These are phyloP conservation scores for Irpex lacteus DNA, from an alignment of 1,284 basidiomycete species.

Conservation along the genomic window DNA sequence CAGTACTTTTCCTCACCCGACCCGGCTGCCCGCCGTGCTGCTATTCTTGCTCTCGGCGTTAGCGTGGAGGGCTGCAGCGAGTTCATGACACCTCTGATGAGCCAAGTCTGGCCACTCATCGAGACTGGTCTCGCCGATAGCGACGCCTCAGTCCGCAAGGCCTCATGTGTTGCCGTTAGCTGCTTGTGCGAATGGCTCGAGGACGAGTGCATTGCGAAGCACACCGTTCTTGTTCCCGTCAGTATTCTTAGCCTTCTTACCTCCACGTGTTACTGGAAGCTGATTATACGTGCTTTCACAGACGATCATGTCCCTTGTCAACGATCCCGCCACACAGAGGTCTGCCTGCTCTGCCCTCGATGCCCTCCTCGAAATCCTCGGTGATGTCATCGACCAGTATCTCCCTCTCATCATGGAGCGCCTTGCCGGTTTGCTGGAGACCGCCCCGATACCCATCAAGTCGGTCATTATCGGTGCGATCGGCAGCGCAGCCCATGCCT, in stretches of 20 bases:
- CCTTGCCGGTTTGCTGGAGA: conserved; percentile 85
- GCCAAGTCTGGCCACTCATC: conserved; percentile 92
- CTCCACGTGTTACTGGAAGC: conserved; percentile 5
- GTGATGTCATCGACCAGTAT: conserved; percentile 89
- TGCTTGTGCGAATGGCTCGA: conserved; percentile 98
- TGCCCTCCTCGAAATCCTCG: conserved; percentile 93
- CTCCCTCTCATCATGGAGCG: conserved; percentile 95
- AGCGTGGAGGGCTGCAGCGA: conserved; percentile 98
- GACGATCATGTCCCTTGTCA: conserved; percentile 89
- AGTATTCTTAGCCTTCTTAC: conserved; percentile 27
- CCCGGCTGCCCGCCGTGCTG: conserved; percentile 81
- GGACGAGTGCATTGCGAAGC: conserved; percentile 87
- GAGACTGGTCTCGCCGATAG: conserved; percentile 86
- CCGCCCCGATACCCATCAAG: conserved; percentile 85
- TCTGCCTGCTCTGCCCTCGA: conserved; percentile 96
- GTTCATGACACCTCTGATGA: conserved; percentile 94
- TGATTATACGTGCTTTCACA: conserved; percentile 25
- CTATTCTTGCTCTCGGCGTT: conserved; percentile 95
- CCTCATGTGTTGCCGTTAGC: conserved; percentile 92
- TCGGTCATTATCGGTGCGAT: conserved; percentile 97
- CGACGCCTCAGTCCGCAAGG: conserved; percentile 89
- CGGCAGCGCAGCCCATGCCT: conserved; percentile 97
- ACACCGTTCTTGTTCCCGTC: conserved; percentile 85
- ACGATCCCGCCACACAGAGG: conserved; percentile 86
- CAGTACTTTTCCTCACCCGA: conserved; percentile 85